Base-by-base conservation (phyloP, 306 rosid species). In the Cyclanthera cordifolia region DNA sequence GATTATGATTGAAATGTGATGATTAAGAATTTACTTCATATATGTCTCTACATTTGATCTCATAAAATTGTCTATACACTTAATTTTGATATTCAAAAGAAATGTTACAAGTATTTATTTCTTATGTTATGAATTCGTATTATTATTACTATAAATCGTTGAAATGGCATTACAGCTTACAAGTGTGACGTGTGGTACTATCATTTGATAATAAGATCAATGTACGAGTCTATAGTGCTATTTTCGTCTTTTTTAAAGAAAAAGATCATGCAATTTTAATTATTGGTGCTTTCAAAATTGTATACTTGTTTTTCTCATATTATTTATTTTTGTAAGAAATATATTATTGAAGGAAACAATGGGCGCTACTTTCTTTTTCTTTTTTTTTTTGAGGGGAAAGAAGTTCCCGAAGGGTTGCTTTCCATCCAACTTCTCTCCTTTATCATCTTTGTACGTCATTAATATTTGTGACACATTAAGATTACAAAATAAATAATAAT, bases 351-450 rank as follows among this genome's bases (percentile, higher is more conserved):
- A 0, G 69, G 32, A 63, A 63, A 63, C 69, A 4, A 39, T 39
- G 69, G 51, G 69, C 69, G 51, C 69, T 39, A 9, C 1, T 14
- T 63, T 39, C 20, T 17, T 17, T 60, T 39, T 59, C 6, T 14
- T 39, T 17, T 17, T 60, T 39, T 59, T 15, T 14, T 6, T n/a
- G 6, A 9, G 27, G 15, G 25, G 7, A 32, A 15, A 57, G 23
- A 57, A 27, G 50, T 39, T 39, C 21, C 21, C 23, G 70, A 65
- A 14, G 52, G 39, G 70, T 65, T 65, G 70, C 53, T 65, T 45
- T 65, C 70, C 24, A 21, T 41, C 70, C 21, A 45, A 43, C 53
- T 23, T 45, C 70, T 14, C 52, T 65, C 70, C 70, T 43, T 45
- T 65, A 65, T 41, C 70, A 21, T 65, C 12, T 20, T 14, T 65